Evolutionary conservation across 2,329 filamentous ascomycete genomes (phyloP), one percentile per base, ranked within the genome.

Genomic region (Ophiocordyceps sinensis): DNA sequence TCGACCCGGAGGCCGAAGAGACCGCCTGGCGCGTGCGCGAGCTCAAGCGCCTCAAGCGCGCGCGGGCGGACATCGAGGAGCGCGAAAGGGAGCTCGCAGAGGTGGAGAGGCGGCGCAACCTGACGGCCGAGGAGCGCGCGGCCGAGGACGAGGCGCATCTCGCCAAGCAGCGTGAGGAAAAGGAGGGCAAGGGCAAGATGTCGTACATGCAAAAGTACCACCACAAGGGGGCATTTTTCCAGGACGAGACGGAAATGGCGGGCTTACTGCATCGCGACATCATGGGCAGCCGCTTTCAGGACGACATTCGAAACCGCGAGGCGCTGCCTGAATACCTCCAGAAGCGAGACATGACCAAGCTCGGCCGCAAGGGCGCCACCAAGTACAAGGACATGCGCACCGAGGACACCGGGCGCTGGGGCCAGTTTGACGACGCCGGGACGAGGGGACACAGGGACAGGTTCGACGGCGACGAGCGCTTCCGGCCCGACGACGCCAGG

Each of bases 161-260:
- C 15, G 79, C 79, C 1, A 70, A 72, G 49, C 89, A 96, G 61
- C 77, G 82, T 51, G 82, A 83, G 46, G 87, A 94, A 47, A 84
- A 85, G 52, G 78, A 83, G 45, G 62, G 69, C 39, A 80, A 82
- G 45, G 86, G 86, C 41, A 82, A 89, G 62, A 85, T 91, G 71
- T 75, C 75, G 2, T 95, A 79, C 59, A 85, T 96, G 83, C 88
- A 95, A 56, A 87, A 88, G 57, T 98, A 96, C 65, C 88, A 85
- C 62, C 91, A 98, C 70, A 89, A 88, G 64, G 91, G 91, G 38
- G 91, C 91, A 14, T 98, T 96, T 66, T 96, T 85, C 67, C 83
- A 82, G 49, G 85, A 88, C 40, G 84, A 93, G 51, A 72, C 79
- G 40, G 77, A 79, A 50, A 77, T 77, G 14, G 77, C 84, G 47